Evolutionary conservation across 306 rosid genomes (phyloP).

Genomic region (Casuarina glauca): DNA sequence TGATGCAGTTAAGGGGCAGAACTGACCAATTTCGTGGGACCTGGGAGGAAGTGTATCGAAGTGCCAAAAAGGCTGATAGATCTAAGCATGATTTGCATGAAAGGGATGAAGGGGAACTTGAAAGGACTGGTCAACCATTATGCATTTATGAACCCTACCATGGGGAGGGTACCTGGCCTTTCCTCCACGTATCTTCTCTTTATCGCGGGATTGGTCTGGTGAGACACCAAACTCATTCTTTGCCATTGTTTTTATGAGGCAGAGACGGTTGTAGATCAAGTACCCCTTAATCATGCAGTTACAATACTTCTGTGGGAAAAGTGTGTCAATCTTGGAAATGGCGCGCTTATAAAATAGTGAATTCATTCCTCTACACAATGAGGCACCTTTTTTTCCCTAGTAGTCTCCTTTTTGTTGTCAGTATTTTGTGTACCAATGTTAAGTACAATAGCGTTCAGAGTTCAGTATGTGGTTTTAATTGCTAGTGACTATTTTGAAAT

Average conservation of each 20-base stretch:
- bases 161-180: conserved; percentile 96
- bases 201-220: conserved; percentile 95
- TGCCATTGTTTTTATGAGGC: background rate
- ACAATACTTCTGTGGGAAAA: background rate
- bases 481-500: background rate
- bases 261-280: background rate
- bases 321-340: background rate
- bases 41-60: conserved; percentile 95
- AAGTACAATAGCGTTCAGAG: background rate
- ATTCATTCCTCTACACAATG: background rate
- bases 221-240: conserved; percentile 31
- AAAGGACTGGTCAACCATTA: conserved; percentile 88
- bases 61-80: conserved; percentile 75
- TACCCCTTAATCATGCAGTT: background rate
- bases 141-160: conserved; percentile 93
- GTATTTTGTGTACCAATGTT: background rate
- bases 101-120: conserved; percentile 94
- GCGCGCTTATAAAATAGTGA: background rate
- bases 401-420: background rate
- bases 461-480: background rate
- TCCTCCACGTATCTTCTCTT: conserved; percentile 74
- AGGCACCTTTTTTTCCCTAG: too few species aligned
- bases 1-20: conserved; percentile 84
- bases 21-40: conserved; percentile 78
- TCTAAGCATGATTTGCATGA: conserved; percentile 83